Evolutionary conservation across 305 asterid genomes (phyloP).

Genomic region (Fraxinus platypoda): DNA sequence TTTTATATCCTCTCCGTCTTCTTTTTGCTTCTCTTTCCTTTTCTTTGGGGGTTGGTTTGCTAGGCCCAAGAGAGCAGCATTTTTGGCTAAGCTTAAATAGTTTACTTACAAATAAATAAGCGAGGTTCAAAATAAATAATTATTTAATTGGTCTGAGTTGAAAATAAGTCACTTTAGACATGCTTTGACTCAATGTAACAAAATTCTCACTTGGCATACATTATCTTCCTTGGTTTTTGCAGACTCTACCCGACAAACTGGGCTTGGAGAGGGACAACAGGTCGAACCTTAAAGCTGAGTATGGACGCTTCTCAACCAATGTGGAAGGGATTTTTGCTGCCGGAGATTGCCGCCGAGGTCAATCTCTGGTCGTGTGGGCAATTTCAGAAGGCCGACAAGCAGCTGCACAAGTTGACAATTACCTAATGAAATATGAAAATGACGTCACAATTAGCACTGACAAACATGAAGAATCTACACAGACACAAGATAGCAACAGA

Average conservation of each 20-base stretch:
- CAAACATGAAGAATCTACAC: slow-evolving; percentile 25
- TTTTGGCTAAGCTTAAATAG: background rate
- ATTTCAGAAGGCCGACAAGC: slow-evolving; percentile 93
- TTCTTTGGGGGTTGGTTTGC: background rate
- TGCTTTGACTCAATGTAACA: background rate
- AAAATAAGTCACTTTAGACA: background rate
- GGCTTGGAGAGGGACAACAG: slow-evolving; percentile 79
- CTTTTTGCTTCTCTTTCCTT: background rate
- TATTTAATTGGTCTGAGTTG: background rate
- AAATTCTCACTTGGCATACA: background rate
- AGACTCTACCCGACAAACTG: slow-evolving; percentile 78
- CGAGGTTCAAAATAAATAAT: background rate
- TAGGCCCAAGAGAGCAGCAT: background rate
- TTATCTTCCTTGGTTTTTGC: slow-evolving; percentile 15
- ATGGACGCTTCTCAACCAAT: slow-evolving; percentile 78
- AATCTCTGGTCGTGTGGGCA: slow-evolving; percentile 98
- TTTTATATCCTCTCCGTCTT: background rate
- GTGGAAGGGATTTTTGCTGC: slow-evolving; percentile 93
- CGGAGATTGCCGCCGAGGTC: slow-evolving; percentile 97
- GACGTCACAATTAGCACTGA: slow-evolving; percentile 11
- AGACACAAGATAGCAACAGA: slow-evolving; percentile 42
- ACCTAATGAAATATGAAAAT: slow-evolving; percentile 41
- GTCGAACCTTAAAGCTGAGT: slow-evolving; percentile 89
- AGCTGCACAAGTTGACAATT: slow-evolving; percentile 89
- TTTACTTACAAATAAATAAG: background rate